phyloP scores from a whole-genome alignment of 2,329 filamentous ascomycete genomes.

The Berkeleyomyces rouxiae region DNA sequence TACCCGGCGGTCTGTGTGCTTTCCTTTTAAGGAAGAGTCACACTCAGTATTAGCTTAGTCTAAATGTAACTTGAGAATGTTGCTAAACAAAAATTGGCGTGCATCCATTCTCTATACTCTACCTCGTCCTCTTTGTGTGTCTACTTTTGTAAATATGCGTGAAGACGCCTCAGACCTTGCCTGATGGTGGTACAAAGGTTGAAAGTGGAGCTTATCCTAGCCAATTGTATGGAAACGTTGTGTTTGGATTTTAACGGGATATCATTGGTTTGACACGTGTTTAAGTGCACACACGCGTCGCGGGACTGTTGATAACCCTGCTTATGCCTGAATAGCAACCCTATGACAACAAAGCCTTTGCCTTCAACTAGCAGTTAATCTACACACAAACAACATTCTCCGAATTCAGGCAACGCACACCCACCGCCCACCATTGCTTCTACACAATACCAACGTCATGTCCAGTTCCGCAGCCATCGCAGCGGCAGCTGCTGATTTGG shows the following conservation, averaged over 20 bases:
- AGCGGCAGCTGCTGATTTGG: constrained; percentile 21
- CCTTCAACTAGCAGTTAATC: background rate
- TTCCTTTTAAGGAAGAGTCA: background rate
- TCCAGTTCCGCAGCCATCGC: constrained; percentile 2
- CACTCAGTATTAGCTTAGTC: background rate
- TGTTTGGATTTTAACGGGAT: background rate
- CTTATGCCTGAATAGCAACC: background rate
- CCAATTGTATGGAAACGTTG: constrained; percentile 2
- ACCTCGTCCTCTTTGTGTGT: too few species aligned
- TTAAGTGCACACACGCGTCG: constrained; percentile 10
- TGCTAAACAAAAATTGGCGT: too few species aligned
- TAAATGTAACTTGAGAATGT: background rate
- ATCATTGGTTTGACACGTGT: constrained; percentile 11
- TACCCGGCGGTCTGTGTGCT: background rate
- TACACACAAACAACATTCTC: background rate
- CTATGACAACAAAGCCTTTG: background rate
- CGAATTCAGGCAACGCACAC: background rate
- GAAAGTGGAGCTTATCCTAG: background rate
- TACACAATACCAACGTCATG: background rate
- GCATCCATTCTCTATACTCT: too few species aligned
- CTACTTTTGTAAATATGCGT: too few species aligned
- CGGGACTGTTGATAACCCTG: background rate
- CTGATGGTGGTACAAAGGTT: background rate
- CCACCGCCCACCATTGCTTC: background rate
- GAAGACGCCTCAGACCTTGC: too few species aligned